Percentiles rank a stretch among this genome's conserved stretches.
Conservation (phyloP, 345 rosid species). For the Euphorbia pulcherrima region DNA sequence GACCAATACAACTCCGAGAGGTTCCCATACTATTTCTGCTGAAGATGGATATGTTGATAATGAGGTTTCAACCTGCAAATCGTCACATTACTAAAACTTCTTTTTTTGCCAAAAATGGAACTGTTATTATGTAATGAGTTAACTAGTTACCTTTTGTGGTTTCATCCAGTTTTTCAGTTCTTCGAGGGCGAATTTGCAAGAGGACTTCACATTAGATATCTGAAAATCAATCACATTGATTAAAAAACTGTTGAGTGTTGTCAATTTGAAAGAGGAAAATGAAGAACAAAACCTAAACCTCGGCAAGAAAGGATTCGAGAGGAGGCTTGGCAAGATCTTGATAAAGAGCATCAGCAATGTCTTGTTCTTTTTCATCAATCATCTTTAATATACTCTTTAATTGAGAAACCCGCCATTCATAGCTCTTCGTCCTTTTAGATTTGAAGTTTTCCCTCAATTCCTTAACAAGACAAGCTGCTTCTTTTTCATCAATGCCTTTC, state of each 20-base stretch:
- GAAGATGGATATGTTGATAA: conserved; percentile 68
- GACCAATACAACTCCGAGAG: conserved; percentile 71
- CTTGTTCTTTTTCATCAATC: conserved; percentile 64
- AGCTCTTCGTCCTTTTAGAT: conserved; percentile 62
- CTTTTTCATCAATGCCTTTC: conserved; percentile 29
- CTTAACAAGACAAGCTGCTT: conserved; percentile 47
- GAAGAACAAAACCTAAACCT: too few relatives aligned
- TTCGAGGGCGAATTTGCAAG: conserved; percentile 54
- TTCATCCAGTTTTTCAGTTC: conserved; percentile 74
- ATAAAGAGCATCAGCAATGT: conserved; percentile 49
- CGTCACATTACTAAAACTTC: too few relatives aligned
- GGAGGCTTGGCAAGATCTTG: conserved; percentile 71
- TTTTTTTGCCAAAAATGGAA: too few relatives aligned
- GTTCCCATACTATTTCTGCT: conserved; percentile 78
- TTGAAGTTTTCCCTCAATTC: conserved; percentile 49
- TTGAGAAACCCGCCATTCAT: conserved; percentile 76
- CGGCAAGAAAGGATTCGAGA: conserved; percentile 58
- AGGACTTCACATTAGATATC: conserved; percentile 52
- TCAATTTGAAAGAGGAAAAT: not conserved
- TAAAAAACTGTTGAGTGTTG: not conserved
- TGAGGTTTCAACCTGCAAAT: conserved; percentile 62
- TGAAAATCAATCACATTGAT: conserved; percentile 22
- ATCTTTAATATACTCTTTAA: conserved; percentile 48
- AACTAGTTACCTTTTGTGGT: conserved; percentile 65
- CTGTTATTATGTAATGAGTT: too few relatives aligned